Base-by-base conservation (phyloP, 768 basidiomycete genomes). In the Sporobolomyces pararoseus region DNA sequence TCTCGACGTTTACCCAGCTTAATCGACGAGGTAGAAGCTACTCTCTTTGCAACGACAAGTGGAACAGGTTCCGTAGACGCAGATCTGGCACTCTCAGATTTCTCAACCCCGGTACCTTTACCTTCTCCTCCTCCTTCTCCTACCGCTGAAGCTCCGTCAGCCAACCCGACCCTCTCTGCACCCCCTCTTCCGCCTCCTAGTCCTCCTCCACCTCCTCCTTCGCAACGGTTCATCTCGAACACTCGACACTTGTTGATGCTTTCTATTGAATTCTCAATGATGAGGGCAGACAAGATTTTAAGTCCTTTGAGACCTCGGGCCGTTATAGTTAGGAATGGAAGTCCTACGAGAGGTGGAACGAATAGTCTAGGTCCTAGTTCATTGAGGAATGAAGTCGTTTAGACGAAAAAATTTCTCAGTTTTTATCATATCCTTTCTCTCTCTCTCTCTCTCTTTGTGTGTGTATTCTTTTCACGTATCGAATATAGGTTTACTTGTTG, bases 231-330 rank as follows among this genome's bases (percentile, higher is more conserved):
- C 64, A 71, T 74, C 47, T 71, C 73, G 29, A 74, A 74, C 47
- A 62, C 50, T 23, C 66, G 65, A 19, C 73, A 74, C 55, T 55
- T 74, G 31, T 47, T 71, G 17, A 71, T 71, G 73, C 67, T 71
- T 66, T 53, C 54, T 10, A 55, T 74, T 59, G 73, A 74, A 60
- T 65, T 71, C 21, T 63, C 67, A 42, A 74, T 74, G 73, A 74
- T 74, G 66, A 60, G 63, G 21, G 46, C 53, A 27, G 67, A 54
- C 50, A 74, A 74, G 70, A 74, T 74, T 46, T 58, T 49, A 27
- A 61, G 66, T 7, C 73, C 73, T 35, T 39, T 74, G 1, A 9
- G 67, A 39, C 73, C 66, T 51, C 31, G 73, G 7, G 64, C 69
- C 4, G 73, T 74, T 5, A 66, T 71, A 14, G 63, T 74, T 1